A percentile compares a stretch with the other conserved stretches of the same genome.
These are phyloP conservation scores for Oryza meyeriana DNA, from an alignment of 176 grass and related monocot species.

Conservation along the genomic window DNA sequence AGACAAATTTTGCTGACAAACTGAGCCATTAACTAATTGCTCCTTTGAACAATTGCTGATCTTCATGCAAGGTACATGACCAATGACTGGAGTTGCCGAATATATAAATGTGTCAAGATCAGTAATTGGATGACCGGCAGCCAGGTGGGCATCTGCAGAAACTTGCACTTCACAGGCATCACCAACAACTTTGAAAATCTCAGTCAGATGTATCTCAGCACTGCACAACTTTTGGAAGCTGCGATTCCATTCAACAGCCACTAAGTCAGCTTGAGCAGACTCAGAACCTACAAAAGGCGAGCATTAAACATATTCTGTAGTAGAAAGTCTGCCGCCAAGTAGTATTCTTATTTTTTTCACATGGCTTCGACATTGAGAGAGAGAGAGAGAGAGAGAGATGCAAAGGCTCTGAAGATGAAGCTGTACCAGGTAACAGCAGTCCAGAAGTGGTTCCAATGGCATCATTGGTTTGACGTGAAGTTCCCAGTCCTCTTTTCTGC, in stretches of 20 bases:
- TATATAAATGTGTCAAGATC: conserved; percentile 62
- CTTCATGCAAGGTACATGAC: conserved; percentile 27
- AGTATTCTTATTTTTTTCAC: conserved; percentile 14
- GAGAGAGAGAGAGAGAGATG: neutral
- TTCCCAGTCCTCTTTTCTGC: conserved; percentile 38
- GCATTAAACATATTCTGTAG: neutral
- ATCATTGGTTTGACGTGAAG: conserved; percentile 10
- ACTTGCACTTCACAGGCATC: conserved; percentile 48
- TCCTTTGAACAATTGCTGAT: conserved; percentile 31
- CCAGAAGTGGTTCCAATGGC: neutral
- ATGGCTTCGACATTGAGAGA: neutral
- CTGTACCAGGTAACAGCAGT: conserved; percentile 35
- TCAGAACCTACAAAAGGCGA: conserved; percentile 24
- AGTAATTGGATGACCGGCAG: conserved; percentile 47
- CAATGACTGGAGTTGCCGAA: conserved; percentile 61
- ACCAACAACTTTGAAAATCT: conserved; percentile 49
- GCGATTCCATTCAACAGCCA: conserved; percentile 8
- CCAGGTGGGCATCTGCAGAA: conserved; percentile 35
- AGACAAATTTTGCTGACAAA: conserved; percentile 40
- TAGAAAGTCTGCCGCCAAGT: neutral
- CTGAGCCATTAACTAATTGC: conserved; percentile 16
- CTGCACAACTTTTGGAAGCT: conserved; percentile 7
- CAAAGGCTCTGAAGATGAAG: conserved; percentile 25
- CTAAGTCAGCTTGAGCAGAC: conserved; percentile 4
- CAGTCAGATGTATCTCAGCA: conserved; percentile 36